phyloP scores from a whole-genome alignment of 2,329 filamentous ascomycete genomes.

The Pestalotiopsis sp. region DNA sequence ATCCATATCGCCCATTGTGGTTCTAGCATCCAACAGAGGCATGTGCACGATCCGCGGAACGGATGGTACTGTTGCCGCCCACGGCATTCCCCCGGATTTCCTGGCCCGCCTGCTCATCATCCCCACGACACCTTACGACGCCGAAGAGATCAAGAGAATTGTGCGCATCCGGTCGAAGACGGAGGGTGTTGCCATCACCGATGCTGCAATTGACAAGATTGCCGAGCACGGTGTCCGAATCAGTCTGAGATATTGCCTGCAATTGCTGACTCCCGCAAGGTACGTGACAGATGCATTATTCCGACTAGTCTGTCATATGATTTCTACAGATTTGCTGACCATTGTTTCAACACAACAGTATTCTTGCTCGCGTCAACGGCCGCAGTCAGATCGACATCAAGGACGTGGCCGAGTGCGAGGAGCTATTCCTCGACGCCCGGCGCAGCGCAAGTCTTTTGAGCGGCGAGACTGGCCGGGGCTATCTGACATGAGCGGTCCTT shows the following conservation, averaged over 20 bases:
- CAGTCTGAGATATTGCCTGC: slow-evolving; percentile 88
- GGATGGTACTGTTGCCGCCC: slow-evolving; percentile 77
- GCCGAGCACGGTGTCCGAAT: slow-evolving; percentile 84
- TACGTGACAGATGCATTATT: slow-evolving; percentile 34
- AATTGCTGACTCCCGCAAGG: slow-evolving; percentile 84
- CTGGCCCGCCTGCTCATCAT: slow-evolving; percentile 93
- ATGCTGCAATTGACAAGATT: slow-evolving; percentile 84
- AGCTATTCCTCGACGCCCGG: slow-evolving; percentile 79
- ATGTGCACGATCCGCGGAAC: slow-evolving; percentile 91
- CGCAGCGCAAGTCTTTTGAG: slow-evolving; percentile 71
- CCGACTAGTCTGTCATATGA: slow-evolving; percentile 15
- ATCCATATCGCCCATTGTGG: slow-evolving; percentile 91
- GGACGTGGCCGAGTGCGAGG: slow-evolving; percentile 79
- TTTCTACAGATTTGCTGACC: slow-evolving; percentile 7
- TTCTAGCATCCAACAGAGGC: slow-evolving; percentile 95
- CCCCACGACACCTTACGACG: slow-evolving; percentile 85
- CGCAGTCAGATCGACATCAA: slow-evolving; percentile 73
- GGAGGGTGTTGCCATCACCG: slow-evolving; percentile 76
- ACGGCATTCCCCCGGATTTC: slow-evolving; percentile 93
- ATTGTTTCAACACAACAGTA: slow-evolving; percentile 47
- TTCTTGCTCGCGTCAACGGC: slow-evolving; percentile 83
- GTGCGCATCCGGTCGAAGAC: slow-evolving; percentile 81
- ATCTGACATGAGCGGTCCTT: slow-evolving; percentile 53
- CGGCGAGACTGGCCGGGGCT: slow-evolving; percentile 62
- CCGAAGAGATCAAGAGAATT: slow-evolving; percentile 90